These are phyloP conservation scores for Macadamia tetraphylla DNA, from an alignment of 164 flowering plant genomes.

Conservation along the genomic window DNA sequence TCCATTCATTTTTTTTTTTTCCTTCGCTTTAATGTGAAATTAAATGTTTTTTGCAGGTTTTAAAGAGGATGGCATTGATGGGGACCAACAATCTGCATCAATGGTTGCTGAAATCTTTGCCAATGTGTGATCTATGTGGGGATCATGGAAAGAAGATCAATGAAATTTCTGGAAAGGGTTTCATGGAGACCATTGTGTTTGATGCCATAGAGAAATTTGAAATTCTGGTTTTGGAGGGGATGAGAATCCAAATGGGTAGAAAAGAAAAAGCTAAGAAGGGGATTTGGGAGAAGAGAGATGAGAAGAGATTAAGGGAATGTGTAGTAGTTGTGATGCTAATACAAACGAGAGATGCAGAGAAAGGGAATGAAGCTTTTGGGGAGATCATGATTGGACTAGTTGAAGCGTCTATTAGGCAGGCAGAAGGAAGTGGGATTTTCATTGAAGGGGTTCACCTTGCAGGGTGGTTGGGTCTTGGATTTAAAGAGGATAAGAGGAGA, in stretches of 20 bases:
- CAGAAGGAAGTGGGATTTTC: constrained; percentile 8
- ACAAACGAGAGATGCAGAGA: constrained; percentile 14
- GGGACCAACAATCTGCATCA: too few relatives aligned
- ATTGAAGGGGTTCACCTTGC: constrained; percentile 22
- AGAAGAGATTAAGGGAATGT: too few relatives aligned
- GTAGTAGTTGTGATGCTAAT: too few relatives aligned
- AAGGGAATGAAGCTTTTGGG: constrained; percentile 12
- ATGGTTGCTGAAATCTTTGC: background rate
- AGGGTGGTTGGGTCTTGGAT: constrained; percentile 5
- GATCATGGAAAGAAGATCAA: background rate
- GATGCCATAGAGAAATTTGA: constrained; percentile 13
- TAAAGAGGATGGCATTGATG: constrained; percentile 1
- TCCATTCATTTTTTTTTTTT: background rate
- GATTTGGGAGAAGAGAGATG: too few relatives aligned
- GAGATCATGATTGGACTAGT: constrained; percentile 24
- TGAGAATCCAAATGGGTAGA: too few relatives aligned
- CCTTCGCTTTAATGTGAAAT: background rate
- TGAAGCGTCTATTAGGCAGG: constrained; percentile 10
- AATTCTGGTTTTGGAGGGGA: constrained; percentile 1
- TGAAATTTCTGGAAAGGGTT: constrained; percentile 1
- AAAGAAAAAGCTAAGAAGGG: too few relatives aligned
- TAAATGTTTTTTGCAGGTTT: constrained; percentile 8
- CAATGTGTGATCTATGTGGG: background rate
- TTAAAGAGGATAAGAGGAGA: background rate
- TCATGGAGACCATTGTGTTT: constrained; percentile 14